These are phyloP conservation scores for Moricandia moricandioides DNA, from an alignment of 345 rosid species.

Conservation along the genomic window DNA sequence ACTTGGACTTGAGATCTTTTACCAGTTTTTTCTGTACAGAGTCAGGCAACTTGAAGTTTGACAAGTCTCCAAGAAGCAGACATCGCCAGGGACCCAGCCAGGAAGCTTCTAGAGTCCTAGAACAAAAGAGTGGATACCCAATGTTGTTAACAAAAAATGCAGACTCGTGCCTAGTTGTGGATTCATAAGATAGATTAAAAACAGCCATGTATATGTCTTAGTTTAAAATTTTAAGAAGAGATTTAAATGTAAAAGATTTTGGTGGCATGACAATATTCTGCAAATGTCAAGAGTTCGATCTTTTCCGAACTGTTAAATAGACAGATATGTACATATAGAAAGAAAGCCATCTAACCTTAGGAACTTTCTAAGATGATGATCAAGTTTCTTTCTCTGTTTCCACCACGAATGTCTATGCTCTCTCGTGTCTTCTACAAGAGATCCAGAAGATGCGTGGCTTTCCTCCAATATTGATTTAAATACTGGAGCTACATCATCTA, in stretches of 20 bases:
- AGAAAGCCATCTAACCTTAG: conserved; percentile 51
- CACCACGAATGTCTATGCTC: conserved; percentile 67
- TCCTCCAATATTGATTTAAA: conserved; percentile 76
- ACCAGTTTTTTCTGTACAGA: conserved; percentile 51
- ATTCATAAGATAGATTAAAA: conserved; percentile 15
- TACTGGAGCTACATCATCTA: conserved; percentile 75
- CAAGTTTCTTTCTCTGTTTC: conserved; percentile 72
- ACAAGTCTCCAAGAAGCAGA: conserved; percentile 63
- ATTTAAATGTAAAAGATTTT: neutral
- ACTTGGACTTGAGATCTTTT: conserved; percentile 62
- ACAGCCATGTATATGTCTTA: neutral
- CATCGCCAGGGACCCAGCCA: conserved; percentile 90
- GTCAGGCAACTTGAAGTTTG: conserved; percentile 44
- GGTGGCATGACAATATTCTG: conserved; percentile 3
- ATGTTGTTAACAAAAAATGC: conserved; percentile 13
- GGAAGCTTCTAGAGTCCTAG: conserved; percentile 71
- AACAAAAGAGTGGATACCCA: conserved; percentile 22
- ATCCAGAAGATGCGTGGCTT: conserved; percentile 55
- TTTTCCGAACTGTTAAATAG: conserved; percentile 5
- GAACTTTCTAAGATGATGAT: conserved; percentile 60
- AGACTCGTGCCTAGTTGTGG: neutral
- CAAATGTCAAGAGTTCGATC: conserved; percentile 6
- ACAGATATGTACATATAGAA: neutral
- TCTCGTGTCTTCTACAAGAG: conserved; percentile 54
- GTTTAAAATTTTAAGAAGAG: neutral